Conservation (phyloP, 176 grass and related monocot species). For the Secale cereale region DNA sequence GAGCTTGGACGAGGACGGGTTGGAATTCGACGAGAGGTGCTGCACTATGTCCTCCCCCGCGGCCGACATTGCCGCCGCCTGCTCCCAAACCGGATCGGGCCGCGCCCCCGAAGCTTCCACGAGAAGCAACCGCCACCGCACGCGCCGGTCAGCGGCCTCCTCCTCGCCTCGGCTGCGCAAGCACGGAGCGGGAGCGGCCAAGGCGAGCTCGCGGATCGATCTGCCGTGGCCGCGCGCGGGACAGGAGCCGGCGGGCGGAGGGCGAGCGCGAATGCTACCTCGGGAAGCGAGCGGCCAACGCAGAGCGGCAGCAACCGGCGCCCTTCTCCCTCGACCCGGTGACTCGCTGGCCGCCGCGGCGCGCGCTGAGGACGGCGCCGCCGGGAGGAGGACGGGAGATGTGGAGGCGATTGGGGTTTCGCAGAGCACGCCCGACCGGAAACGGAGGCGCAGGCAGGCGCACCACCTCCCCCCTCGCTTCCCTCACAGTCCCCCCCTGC, state of each 20-base stretch:
- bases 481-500: neutral
- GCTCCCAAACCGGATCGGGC: slow-evolving; percentile 28
- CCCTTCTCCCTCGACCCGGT: neutral
- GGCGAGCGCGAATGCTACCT: slow-evolving; percentile 7
- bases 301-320: neutral
- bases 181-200: neutral
- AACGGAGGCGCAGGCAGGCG: slow-evolving; percentile 32
- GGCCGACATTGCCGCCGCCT: slow-evolving; percentile 35
- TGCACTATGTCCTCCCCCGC: slow-evolving; percentile 96
- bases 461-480: slow-evolving; percentile 25
- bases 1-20: slow-evolving; percentile 90
- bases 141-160: neutral
- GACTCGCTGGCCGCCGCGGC: slow-evolving; percentile 9
- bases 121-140: slow-evolving; percentile 26
- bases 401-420: neutral
- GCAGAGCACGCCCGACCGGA: slow-evolving; percentile 20
- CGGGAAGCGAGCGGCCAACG: neutral
- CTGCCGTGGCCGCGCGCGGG: slow-evolving; percentile 8
- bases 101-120: slow-evolving; percentile 15
- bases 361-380: neutral
- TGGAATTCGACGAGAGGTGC: slow-evolving; percentile 90
- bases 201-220: slow-evolving; percentile 14
- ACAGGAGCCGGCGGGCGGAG: neutral
- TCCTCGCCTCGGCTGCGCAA: neutral
- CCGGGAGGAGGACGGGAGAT: neutral